These are phyloP conservation scores for Aspergillus sp. DNA, from an alignment of 2,329 filamentous ascomycete genomes.

Conservation along the genomic window DNA sequence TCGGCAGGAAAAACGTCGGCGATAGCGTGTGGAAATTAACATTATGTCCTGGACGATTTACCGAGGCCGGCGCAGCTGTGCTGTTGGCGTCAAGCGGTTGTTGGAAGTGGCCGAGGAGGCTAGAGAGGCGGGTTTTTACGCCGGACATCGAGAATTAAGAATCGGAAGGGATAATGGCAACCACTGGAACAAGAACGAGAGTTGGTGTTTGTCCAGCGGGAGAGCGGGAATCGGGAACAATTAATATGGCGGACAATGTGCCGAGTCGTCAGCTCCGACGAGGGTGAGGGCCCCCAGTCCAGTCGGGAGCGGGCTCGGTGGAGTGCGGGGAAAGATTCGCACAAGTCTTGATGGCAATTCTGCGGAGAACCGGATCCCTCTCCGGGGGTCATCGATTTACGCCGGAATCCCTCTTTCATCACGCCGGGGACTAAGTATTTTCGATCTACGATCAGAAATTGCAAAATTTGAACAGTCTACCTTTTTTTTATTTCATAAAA, in stretches of 20 bases:
- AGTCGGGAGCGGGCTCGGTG: neutral
- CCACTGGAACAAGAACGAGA: neutral
- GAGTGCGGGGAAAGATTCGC: neutral
- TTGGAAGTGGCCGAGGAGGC: conserved; percentile 30
- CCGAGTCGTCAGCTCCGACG: neutral
- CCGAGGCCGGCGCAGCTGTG: conserved; percentile 8
- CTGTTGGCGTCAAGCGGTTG: conserved; percentile 24
- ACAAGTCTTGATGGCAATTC: neutral
- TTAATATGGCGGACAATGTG: neutral
- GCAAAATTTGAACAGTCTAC: too few relatives aligned
- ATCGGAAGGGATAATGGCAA: neutral
- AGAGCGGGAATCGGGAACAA: neutral
- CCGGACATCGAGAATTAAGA: conserved; percentile 25
- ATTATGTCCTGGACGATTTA: conserved; percentile 26
- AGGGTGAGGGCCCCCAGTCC: neutral
- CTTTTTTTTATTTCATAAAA: too few relatives aligned
- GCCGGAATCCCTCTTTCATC: too few relatives aligned
- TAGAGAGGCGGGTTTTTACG: conserved; percentile 28
- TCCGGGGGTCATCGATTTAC: neutral
- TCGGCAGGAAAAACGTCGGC: conserved; percentile 81
- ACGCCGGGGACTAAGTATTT: too few relatives aligned
- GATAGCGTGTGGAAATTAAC: conserved; percentile 63
- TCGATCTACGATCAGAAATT: too few relatives aligned
- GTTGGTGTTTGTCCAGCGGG: too few relatives aligned
- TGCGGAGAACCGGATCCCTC: neutral